A percentile compares a stretch with the other conserved stretches of the same genome.
phyloP scores from a whole-genome alignment of 2,329 filamentous ascomycete species.

The Clarireedia homoeocarpa region DNA sequence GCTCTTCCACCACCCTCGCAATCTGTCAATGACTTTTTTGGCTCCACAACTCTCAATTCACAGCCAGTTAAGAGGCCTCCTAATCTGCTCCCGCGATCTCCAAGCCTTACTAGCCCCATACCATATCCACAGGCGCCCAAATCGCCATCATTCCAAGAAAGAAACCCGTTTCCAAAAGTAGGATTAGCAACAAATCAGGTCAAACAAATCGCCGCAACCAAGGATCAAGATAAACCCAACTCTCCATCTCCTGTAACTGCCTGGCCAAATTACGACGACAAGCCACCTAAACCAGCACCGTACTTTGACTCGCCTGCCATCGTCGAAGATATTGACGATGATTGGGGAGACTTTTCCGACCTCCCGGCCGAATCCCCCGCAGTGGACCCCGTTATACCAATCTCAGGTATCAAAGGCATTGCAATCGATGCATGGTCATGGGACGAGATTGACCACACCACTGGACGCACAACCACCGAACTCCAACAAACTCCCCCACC shows the following conservation, averaged over 20 bases:
- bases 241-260: slow-evolving; percentile 25
- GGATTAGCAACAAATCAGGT: slow-evolving; percentile 36
- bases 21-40: slow-evolving; percentile 29
- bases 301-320: slow-evolving; percentile 23
- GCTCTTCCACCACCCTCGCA: slow-evolving; percentile 12
- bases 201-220: slow-evolving; percentile 25
- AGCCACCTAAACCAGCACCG: slow-evolving; percentile 14
- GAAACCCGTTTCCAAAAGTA: slow-evolving; percentile 45
- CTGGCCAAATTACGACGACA: slow-evolving; percentile 24
- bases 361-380: slow-evolving; percentile 24
- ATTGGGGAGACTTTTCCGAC: slow-evolving; percentile 48
- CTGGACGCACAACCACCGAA: slow-evolving; percentile 5
- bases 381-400: slow-evolving; percentile 9
- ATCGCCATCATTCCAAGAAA: slow-evolving; percentile 45
- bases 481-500: slow-evolving; percentile 15
- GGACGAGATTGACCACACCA: slow-evolving; percentile 24
- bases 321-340: slow-evolving; percentile 35
- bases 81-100: slow-evolving; percentile 31
- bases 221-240: slow-evolving; percentile 29
- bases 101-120: slow-evolving; percentile 21
- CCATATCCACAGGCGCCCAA: slow-evolving; percentile 41
- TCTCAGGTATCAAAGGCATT: slow-evolving; percentile 12
- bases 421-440: slow-evolving; percentile 26
- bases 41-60: slow-evolving; percentile 22
- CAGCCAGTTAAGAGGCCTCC: slow-evolving; percentile 26